Conservation (phyloP, 768 basidiomycete species). For the Leccinum sublutescens region DNA sequence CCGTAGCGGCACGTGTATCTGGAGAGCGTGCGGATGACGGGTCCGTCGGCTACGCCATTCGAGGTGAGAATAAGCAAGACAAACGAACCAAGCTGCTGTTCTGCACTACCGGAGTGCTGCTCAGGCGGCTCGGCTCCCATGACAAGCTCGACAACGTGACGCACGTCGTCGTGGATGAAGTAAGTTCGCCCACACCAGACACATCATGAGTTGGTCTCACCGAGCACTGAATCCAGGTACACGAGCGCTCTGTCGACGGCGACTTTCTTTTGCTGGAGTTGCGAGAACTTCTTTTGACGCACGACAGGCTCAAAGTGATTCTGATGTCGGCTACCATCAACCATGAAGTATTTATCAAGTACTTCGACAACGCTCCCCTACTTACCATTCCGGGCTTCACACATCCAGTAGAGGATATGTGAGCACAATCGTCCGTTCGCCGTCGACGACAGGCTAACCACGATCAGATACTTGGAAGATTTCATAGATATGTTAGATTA, state of each 20-base stretch:
- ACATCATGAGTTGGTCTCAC: not conserved
- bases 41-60: slow-evolving; percentile 84
- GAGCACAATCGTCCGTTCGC: slow-evolving; percentile 20
- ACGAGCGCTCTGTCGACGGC: slow-evolving; percentile 89
- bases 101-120: slow-evolving; percentile 92
- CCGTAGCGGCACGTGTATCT: slow-evolving; percentile 85
- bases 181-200: slow-evolving; percentile 28
- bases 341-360: slow-evolving; percentile 76
- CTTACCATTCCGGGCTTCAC: slow-evolving; percentile 82
- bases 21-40: slow-evolving; percentile 74
- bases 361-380: slow-evolving; percentile 80
- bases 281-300: slow-evolving; percentile 64
- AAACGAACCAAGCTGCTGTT: slow-evolving; percentile 76
- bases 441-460: not conserved
- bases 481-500: slow-evolving; percentile 60
- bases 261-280: slow-evolving; percentile 88
- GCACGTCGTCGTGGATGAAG: slow-evolving; percentile 92
- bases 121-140: slow-evolving; percentile 72
- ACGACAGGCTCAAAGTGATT: slow-evolving; percentile 70
- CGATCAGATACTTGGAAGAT: slow-evolving; percentile 79
- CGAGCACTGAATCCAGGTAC: slow-evolving; percentile 51
- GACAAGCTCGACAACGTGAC: slow-evolving; percentile 69
- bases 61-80: slow-evolving; percentile 75
- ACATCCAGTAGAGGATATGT: slow-evolving; percentile 76
- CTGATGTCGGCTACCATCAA: slow-evolving; percentile 97